Evolutionary conservation across 768 basidiomycete genomes (phyloP).

Genomic region (Termitomyces heimii): DNA sequence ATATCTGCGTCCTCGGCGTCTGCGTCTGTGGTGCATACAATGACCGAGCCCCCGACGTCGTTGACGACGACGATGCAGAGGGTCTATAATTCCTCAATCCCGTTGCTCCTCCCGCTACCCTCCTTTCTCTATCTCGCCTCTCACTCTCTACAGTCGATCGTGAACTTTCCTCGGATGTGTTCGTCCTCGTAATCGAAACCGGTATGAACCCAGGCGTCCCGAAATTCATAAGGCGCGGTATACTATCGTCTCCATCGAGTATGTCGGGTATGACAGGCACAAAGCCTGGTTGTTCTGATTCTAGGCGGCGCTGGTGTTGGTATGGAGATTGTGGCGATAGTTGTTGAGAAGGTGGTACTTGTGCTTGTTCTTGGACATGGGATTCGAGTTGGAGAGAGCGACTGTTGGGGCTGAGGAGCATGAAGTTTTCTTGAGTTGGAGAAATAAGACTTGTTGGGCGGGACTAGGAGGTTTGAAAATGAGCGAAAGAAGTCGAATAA

Average conservation of each 20-base stretch:
- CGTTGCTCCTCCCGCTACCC: neutral
- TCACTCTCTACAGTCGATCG: neutral
- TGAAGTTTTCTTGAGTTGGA: neutral
- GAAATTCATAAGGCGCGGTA: slow-evolving; percentile 4
- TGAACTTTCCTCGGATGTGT: neutral
- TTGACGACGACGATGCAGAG: neutral
- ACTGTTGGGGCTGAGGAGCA: slow-evolving; percentile 1
- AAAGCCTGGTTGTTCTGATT: slow-evolving; percentile 2
- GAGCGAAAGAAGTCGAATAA: neutral
- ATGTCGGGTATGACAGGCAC: slow-evolving; percentile 14
- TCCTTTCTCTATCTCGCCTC: neutral
- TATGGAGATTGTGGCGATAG: neutral
- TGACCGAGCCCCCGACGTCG: neutral
- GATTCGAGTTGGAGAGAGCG: neutral
- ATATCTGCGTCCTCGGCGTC: neutral
- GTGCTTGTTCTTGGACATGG: neutral
- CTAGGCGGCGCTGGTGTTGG: neutral
- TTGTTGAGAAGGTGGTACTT: neutral
- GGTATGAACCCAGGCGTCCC: slow-evolving; percentile 2
- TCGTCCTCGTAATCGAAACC: neutral
- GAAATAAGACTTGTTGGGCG: neutral
- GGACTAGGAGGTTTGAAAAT: neutral
- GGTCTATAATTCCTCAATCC: neutral
- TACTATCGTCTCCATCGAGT: neutral
- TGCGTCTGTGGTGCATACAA: neutral